Base-by-base conservation (phyloP, 345 rosid genomes). In the Eucalyptus brandiana region DNA sequence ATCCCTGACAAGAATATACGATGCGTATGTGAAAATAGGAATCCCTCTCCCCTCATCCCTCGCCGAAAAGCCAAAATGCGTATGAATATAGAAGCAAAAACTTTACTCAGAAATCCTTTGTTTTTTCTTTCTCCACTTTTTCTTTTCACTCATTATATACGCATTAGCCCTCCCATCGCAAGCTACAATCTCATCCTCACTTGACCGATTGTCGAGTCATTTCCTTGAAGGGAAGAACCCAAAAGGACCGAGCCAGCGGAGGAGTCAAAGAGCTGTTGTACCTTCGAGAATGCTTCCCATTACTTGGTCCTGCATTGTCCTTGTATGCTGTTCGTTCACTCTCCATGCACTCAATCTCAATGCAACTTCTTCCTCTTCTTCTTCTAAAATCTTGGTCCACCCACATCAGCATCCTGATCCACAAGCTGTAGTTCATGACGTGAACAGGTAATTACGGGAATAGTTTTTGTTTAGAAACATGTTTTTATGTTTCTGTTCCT, bases 401-500 rank as follows among this genome's bases (percentile, higher is more conserved):
- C 90, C 88, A 47, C 88, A 89, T 85, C 90, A 89, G 65, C 90
- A 86, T 44, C 90, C 86, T 0, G n/a, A 89, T 53, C 90, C 90
- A 4, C 88, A 86, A 69, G 69, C 88, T 24, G 86, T 86, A 5
- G 88, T 40, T 21, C 90, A 17, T 3, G 86, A 89, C 4, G 40
- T 89, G 28, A 76, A 76, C 45, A 3, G 83, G 83, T 76, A 76
- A 76, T 37, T 21, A 3, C 1, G 5, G 49, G 50, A 48, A 1
- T 2, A 48, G 50, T 49, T 49, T 14, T 7, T 49, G 6, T 49
- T 49, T 1, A 49, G 51, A 49, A 49, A 49, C 18, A 15, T 5
- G 2, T 49, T 49, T 14, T 49, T 14, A 49, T 49, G 24, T 69
- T 32, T 18, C 7, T 69, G 1, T 49, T 15, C 1, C 18, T 5